Evolutionary conservation across 371 early-diverging fungal genomes (phyloP), one percentile per base, ranked within the genome.

Genomic region (Rhizopus delemar): DNA sequence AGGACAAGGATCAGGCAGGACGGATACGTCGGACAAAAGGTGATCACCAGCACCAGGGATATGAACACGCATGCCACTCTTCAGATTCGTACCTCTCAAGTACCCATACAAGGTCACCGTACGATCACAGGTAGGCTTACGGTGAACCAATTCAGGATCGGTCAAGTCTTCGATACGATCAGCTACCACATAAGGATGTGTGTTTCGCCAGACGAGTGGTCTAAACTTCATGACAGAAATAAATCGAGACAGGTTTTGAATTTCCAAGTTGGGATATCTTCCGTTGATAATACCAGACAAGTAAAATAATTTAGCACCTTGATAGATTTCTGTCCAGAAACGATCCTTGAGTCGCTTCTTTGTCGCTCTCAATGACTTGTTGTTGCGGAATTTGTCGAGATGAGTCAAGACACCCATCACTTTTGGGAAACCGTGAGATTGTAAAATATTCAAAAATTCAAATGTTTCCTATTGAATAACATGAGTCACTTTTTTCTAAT

Each of bases 261-360:
- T 84, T 68, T 98, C 99, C 68, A 86, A 87, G 65, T 95, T 93
- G 34, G 92, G 88, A 72, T 98, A 98, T 38, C 88, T 83, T 29
- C 93, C 95, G 66, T 97, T 90, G 75, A 96, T 91, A 28, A 97
- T 80, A 34, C 99, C 98, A 1, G 95, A 93, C 29, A 98, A 80
- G 63, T 96, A 97, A 64, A 98, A 98, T 15, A 98, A 78, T 72
- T 97, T 97, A 57, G 98, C 98, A 33, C 99, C 99, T 63, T 94
- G 91, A 69, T 97, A 96, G 56, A 97, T 96, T 73, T 98, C 99
- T 9, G 97, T 96, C 99, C 98, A 97, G 83, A 97, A 97, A 66
- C 99, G 90, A 53, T 95, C 94, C 86, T 98, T 98, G 52, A 98
- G 77, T 55, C 84, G 72, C 81, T 96, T 96, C 72, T 97, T 97